A percentile compares a stretch with the other conserved stretches of the same genome.
These are phyloP conservation scores for Tylopilus subfusipes DNA, from an alignment of 768 basidiomycete genomes.

Conservation along the genomic window DNA sequence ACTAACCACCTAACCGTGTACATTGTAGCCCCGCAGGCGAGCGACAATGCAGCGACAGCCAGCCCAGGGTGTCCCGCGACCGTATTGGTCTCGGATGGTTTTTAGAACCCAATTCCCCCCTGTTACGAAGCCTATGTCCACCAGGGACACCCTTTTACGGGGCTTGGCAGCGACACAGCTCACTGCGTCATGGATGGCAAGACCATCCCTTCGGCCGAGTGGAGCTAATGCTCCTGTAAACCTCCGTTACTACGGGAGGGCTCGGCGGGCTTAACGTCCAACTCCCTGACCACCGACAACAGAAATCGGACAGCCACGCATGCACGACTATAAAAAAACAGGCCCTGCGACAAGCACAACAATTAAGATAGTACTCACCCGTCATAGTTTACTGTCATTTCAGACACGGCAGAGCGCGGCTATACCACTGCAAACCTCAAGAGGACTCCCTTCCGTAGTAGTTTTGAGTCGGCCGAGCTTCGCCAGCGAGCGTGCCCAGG, in stretches of 20 bases:
- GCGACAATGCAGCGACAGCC: not conserved
- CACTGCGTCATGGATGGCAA: not conserved
- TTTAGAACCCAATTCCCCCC: constrained; percentile 1
- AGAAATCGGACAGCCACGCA: not conserved
- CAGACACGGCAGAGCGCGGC: too few relatives aligned
- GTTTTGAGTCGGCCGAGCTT: too few relatives aligned
- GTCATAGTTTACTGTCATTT: constrained; percentile 6
- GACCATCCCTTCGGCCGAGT: not conserved
- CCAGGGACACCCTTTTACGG: not conserved
- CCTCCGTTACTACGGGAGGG: constrained; percentile 7
- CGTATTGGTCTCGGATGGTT: constrained; percentile 3
- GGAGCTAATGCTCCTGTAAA: not conserved
- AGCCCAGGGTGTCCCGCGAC: constrained; percentile 1
- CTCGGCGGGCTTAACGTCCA: too few relatives aligned
- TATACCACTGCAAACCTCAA: too few relatives aligned
- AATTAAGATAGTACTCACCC: constrained; percentile 1
- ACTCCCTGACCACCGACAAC: too few relatives aligned
- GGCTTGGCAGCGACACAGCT: not conserved
- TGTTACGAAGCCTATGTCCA: not conserved
- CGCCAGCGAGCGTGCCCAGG: too few relatives aligned
- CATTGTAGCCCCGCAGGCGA: too few relatives aligned
- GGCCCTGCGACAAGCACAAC: constrained; percentile 1
- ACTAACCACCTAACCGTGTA: constrained; percentile 3
- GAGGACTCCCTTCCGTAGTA: too few relatives aligned
- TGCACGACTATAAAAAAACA: too few relatives aligned